These are phyloP conservation scores for Apocynum venetum DNA, from an alignment of 257 asterid genomes.

Conservation along the genomic window DNA sequence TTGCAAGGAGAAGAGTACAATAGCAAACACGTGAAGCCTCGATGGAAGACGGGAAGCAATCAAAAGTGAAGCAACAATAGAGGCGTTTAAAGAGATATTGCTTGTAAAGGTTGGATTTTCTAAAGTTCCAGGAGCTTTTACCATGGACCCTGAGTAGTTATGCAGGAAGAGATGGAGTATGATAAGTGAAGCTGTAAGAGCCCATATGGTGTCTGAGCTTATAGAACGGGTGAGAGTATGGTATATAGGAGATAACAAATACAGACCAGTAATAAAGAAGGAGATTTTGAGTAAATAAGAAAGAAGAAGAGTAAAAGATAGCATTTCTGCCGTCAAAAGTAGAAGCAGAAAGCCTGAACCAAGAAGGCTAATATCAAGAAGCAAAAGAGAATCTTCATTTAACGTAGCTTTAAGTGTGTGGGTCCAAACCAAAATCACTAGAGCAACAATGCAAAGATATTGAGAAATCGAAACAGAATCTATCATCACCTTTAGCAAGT, in stretches of 20 bases:
- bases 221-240: constrained; percentile 83
- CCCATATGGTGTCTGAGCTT: constrained; percentile 91
- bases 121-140: constrained; percentile 55
- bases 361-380: constrained; percentile 63
- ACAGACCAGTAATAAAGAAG: constrained; percentile 67
- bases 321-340: constrained; percentile 62
- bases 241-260: constrained; percentile 71
- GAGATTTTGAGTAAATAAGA: constrained; percentile 55
- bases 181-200: constrained; percentile 66
- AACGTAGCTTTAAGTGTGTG: constrained; percentile 62
- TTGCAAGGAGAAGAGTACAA: constrained; percentile 80
- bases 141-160: constrained; percentile 42
- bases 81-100: constrained; percentile 58
- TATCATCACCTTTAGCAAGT: constrained; percentile 72
- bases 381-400: constrained; percentile 47
- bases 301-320: constrained; percentile 51
- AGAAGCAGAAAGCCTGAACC: constrained; percentile 61
- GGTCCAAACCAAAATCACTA: constrained; percentile 86
- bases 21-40: constrained; percentile 72
- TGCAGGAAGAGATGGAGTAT: constrained; percentile 43
- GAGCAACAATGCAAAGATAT: constrained; percentile 74
- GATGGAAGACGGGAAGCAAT: constrained; percentile 92
- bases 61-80: constrained; percentile 81
- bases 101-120: constrained; percentile 47
- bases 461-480: constrained; percentile 88